A percentile compares a stretch with the other conserved stretches of the same genome.
These are phyloP conservation scores for Apophysomyces ossiformis DNA, from an alignment of 371 early-diverging fungal genomes.

Conservation along the genomic window DNA sequence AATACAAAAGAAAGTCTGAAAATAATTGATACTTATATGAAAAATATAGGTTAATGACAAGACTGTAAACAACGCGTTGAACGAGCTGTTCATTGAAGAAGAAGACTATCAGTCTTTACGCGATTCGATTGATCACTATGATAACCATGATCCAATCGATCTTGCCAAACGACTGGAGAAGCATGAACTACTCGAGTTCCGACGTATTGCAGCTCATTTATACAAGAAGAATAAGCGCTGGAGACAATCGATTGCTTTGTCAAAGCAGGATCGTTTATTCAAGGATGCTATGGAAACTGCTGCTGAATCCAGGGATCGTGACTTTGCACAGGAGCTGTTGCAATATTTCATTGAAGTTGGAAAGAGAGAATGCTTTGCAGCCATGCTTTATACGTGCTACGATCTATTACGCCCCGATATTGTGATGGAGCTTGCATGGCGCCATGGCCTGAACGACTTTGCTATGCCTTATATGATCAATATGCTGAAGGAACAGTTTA, in stretches of 20 bases:
- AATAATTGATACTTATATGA: not conserved
- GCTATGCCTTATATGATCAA: slow-evolving; percentile 98
- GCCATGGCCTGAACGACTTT: slow-evolving; percentile 84
- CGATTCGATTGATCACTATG: slow-evolving; percentile 89
- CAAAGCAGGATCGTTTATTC: slow-evolving; percentile 94
- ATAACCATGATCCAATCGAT: slow-evolving; percentile 91
- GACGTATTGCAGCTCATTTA: slow-evolving; percentile 93
- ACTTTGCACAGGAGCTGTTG: slow-evolving; percentile 91
- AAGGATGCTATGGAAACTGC: slow-evolving; percentile 98
- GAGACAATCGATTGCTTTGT: slow-evolving; percentile 93
- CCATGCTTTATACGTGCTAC: slow-evolving; percentile 91
- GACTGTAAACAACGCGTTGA: slow-evolving; percentile 91
- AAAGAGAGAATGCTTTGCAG: slow-evolving; percentile 91
- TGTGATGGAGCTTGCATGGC: slow-evolving; percentile 94
- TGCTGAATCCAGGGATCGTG: slow-evolving; percentile 81
- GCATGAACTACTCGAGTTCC: slow-evolving; percentile 96
- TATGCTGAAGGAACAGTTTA: slow-evolving; percentile 78
- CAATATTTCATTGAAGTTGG: slow-evolving; percentile 92
- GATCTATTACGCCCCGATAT: slow-evolving; percentile 92
- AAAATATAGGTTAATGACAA: slow-evolving; percentile 74
- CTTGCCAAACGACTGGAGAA: slow-evolving; percentile 91
- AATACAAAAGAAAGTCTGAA: not conserved
- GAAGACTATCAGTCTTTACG: slow-evolving; percentile 92
- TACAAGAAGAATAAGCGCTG: slow-evolving; percentile 95
- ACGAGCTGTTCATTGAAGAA: slow-evolving; percentile 96